These are phyloP conservation scores for Diutina neorugosa DNA, from an alignment of 1,139 yeast genomes.

Conservation along the genomic window DNA sequence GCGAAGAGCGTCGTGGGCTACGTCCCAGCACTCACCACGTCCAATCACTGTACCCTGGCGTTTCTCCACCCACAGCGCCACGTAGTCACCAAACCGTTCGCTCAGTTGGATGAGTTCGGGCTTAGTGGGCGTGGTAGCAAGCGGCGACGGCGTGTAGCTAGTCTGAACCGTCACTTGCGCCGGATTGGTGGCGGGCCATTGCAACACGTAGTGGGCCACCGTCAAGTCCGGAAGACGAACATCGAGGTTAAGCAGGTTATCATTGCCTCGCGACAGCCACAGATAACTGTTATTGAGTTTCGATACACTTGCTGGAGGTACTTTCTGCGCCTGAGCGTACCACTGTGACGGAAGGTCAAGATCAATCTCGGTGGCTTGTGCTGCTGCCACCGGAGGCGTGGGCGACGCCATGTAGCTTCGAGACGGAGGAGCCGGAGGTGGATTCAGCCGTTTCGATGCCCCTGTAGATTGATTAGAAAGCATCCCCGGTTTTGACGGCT, in stretches of 20 bases:
- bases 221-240: slow-evolving; percentile 42
- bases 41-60: slow-evolving; percentile 46
- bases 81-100: slow-evolving; percentile 35
- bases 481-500: not conserved
- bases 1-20: slow-evolving; percentile 51
- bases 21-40: slow-evolving; percentile 71
- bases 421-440: not conserved
- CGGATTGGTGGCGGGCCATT: slow-evolving; percentile 28
- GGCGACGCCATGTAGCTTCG: not conserved
- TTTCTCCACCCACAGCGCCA: slow-evolving; percentile 55
- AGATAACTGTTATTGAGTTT: not conserved
- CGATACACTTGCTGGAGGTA: not conserved
- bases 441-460: not conserved
- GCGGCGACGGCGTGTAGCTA: slow-evolving; percentile 41
- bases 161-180: slow-evolving; percentile 14
- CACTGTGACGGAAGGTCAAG: not conserved
- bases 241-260: slow-evolving; percentile 10
- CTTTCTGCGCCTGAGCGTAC: not conserved
- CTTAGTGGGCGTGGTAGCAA: slow-evolving; percentile 21
- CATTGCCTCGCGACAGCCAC: not conserved
- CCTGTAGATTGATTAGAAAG: not conserved
- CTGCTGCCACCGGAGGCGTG: not conserved
- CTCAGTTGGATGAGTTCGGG: slow-evolving; percentile 28
- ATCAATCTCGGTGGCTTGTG: not conserved
- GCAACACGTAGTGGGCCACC: slow-evolving; percentile 29